phyloP scores from a whole-genome alignment of 2,329 filamentous ascomycete species.

The Trichoderma arundinaceum region DNA sequence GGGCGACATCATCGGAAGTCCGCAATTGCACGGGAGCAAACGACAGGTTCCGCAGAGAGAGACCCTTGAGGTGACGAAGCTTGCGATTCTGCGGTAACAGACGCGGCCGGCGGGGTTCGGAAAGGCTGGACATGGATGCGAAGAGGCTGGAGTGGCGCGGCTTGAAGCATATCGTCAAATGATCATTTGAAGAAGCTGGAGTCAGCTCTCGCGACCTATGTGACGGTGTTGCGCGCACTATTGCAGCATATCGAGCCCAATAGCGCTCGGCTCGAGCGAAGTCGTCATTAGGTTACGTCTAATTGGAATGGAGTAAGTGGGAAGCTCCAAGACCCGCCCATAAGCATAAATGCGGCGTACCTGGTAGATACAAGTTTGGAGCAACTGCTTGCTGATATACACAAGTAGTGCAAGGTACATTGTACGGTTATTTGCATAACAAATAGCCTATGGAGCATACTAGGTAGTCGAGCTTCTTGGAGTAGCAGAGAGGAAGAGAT shows the following conservation, averaged over 20 bases:
- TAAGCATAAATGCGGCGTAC: conserved; percentile 25
- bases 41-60: conserved; percentile 84
- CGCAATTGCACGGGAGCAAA: conserved; percentile 65
- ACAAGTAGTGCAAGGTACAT: neutral
- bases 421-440: conserved; percentile 14
- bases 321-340: conserved; percentile 27
- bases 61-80: conserved; percentile 83
- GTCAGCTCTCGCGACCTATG: conserved; percentile 1
- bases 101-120: conserved; percentile 53
- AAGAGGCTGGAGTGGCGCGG: conserved; percentile 12
- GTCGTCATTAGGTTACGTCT: conserved; percentile 25
- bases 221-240: conserved; percentile 11
- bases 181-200: conserved; percentile 5
- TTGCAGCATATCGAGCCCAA: conserved; percentile 9
- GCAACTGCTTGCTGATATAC: no score
- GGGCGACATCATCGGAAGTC: conserved; percentile 79
- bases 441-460: neutral
- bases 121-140: conserved; percentile 44
- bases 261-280: conserved; percentile 4
- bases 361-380: neutral
- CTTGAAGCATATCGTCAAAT: conserved; percentile 24
- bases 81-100: conserved; percentile 79
- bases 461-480: neutral
- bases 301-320: neutral
- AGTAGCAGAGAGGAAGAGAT: neutral